Percentiles rank a stretch among this genome's conserved stretches.
Conservation (phyloP, 2,329 filamentous ascomycete genomes). For the Domatiomyces globalis region DNA sequence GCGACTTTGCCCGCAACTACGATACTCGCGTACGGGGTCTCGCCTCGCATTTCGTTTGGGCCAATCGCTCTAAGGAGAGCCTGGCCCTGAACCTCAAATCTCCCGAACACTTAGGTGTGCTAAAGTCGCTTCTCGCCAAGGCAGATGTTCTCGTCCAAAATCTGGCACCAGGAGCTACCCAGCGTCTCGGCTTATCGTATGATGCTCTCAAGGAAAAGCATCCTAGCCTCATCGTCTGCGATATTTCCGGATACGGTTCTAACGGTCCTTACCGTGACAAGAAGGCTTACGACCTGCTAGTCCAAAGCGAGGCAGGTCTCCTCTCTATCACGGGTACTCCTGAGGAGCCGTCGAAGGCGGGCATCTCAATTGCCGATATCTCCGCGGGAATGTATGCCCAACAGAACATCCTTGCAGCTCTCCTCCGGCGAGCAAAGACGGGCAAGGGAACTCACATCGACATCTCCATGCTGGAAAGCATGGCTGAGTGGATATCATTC, state of each 20-base stretch:
- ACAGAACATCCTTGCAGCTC: slow-evolving; percentile 36
- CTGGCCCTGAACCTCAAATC: slow-evolving; percentile 38
- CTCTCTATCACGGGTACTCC: slow-evolving; percentile 40
- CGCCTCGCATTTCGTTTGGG: slow-evolving; percentile 43
- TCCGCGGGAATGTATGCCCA: slow-evolving; percentile 40
- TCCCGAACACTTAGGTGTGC: slow-evolving; percentile 27
- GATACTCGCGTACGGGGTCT: slow-evolving; percentile 36
- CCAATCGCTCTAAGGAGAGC: slow-evolving; percentile 41
- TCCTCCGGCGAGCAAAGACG: slow-evolving; percentile 36
- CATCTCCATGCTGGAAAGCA: slow-evolving; percentile 44
- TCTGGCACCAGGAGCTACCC: no score
- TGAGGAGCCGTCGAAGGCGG: no score
- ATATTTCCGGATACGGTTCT: no score
- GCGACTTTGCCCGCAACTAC: slow-evolving; percentile 41
- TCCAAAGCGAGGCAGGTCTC: slow-evolving; percentile 42
- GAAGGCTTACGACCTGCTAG: slow-evolving; percentile 42
- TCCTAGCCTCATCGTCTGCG: no score
- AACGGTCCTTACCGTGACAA: no score
- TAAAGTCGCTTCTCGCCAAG: slow-evolving; percentile 33
- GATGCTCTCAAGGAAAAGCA: no score
- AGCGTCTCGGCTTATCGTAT: no score
- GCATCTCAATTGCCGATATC: no score
- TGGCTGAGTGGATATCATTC: slow-evolving; percentile 47
- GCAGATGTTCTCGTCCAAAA: no score
- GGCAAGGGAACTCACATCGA: slow-evolving; percentile 38